Evolutionary conservation across 2,329 filamentous ascomycete genomes (phyloP).

Genomic region (Juglanconis sp.): DNA sequence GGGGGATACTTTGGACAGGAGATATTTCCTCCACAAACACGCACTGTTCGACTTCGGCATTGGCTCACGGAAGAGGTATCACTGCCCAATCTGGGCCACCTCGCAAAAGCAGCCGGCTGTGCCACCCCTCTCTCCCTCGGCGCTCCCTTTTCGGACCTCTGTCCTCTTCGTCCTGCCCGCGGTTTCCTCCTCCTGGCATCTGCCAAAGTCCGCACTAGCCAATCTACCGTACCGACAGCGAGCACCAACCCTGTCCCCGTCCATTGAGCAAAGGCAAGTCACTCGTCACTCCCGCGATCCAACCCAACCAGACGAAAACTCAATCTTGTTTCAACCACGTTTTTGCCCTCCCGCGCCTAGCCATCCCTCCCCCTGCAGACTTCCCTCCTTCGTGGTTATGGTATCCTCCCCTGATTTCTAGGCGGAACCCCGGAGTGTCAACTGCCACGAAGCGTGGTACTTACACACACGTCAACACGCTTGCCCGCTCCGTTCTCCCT

Average conservation of each 20-base stretch:
- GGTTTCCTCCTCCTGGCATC: conserved; percentile 6
- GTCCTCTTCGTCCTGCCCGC: background rate
- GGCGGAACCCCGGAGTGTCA: background rate
- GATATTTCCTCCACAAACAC: background rate
- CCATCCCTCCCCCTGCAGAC: conserved; percentile 1
- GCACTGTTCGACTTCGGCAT: background rate
- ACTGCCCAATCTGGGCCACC: conserved; percentile 11
- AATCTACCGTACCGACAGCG: conserved; percentile 3
- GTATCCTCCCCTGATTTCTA: background rate
- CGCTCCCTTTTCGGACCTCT: conserved; percentile 8
- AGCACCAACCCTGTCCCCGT: conserved; percentile 8
- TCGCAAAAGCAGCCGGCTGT: background rate
- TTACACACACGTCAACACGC: background rate
- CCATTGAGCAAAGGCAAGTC: conserved; percentile 5
- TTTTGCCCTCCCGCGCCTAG: conserved; percentile 2
- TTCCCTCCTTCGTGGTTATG: background rate
- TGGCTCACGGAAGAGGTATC: conserved; percentile 2
- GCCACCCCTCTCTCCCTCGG: background rate
- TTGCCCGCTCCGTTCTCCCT: background rate
- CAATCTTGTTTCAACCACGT: conserved; percentile 12
- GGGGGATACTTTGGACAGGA: background rate
- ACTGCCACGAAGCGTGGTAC: background rate
- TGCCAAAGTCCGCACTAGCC: conserved; percentile 7
- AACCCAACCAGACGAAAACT: conserved; percentile 8
- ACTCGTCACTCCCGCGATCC: conserved; percentile 13